phyloP scores from a whole-genome alignment of 192 early-diverging fungal species.

The Coemansia sp. region DNA sequence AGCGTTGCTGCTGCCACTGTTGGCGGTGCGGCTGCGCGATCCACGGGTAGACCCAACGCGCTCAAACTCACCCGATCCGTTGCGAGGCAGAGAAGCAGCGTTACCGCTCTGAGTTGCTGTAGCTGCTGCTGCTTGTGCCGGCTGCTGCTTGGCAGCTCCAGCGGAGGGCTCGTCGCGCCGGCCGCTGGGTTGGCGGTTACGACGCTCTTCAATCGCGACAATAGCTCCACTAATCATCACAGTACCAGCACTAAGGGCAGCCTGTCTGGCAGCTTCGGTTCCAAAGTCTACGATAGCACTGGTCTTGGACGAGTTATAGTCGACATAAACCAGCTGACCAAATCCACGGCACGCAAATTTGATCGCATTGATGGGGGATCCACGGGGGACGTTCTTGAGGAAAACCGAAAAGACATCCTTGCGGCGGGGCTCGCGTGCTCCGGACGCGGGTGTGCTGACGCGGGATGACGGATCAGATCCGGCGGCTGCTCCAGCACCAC shows the following conservation, averaged over 20 bases:
- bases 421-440: conserved; percentile 40
- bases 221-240: conserved; percentile 17
- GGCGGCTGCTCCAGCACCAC: conserved; percentile 18
- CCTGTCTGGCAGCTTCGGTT: conserved; percentile 59
- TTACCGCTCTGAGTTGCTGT: not conserved
- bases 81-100: conserved; percentile 15
- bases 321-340: conserved; percentile 64
- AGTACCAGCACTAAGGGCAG: conserved; percentile 55
- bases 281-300: conserved; percentile 73
- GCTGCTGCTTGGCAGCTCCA: conserved; percentile 27
- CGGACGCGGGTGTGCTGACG: conserved; percentile 41
- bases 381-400: conserved; percentile 61
- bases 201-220: conserved; percentile 49
- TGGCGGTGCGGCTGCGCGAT: conserved; percentile 42
- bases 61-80: conserved; percentile 49
- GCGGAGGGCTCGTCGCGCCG: conserved; percentile 24
- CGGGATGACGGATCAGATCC: conserved; percentile 32
- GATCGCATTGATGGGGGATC: conserved; percentile 55
- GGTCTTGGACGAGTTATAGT: conserved; percentile 59
- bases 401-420: conserved; percentile 64
- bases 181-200: conserved; percentile 34
- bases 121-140: not conserved
- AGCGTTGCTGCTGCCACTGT: conserved; percentile 13
- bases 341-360: conserved; percentile 59
- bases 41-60: conserved; percentile 46